phyloP scores from a whole-genome alignment of 176 grass and related monocot species.

The Saccharum officinarum region DNA sequence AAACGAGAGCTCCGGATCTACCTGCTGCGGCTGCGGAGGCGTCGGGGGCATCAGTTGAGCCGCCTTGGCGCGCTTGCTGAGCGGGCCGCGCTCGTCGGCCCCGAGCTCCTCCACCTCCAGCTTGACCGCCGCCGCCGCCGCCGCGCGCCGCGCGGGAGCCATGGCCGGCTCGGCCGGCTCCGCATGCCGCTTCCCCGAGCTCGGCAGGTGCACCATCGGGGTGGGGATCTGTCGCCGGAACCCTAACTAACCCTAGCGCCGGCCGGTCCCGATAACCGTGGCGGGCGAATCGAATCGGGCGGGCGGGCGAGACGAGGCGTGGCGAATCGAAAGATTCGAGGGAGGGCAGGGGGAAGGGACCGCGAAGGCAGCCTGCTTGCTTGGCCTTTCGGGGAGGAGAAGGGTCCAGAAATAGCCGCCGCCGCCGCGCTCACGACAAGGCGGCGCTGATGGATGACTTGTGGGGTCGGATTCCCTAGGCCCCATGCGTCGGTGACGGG shows the following conservation, averaged over 20 bases:
- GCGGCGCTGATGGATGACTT: not conserved
- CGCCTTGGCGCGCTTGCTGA: conserved; percentile 45
- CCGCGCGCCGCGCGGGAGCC: not conserved
- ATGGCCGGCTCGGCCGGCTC: conserved; percentile 20
- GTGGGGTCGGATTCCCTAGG: not conserved
- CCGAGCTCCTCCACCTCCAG: conserved; percentile 42
- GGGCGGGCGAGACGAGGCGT: not conserved
- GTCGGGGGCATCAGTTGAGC: not conserved
- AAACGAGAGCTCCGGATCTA: conserved; percentile 27
- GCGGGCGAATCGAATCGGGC: conserved; percentile 17
- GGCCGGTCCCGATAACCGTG: not conserved
- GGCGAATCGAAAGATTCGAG: conserved; percentile 31
- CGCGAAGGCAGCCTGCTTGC: conserved; percentile 7
- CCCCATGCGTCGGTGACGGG: not conserved
- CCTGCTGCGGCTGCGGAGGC: conserved; percentile 22
- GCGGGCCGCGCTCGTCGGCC: not conserved
- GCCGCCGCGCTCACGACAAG: not conserved
- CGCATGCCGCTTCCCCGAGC: conserved; percentile 39
- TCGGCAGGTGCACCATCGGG: conserved; percentile 58
- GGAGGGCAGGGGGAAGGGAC: not conserved
- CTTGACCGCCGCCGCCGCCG: conserved; percentile 25
- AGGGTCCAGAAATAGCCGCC: conserved; percentile 53
- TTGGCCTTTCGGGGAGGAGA: conserved; percentile 38
- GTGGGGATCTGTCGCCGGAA: conserved; percentile 19
- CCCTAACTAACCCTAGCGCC: conserved; percentile 20